Evolutionary conservation across 1,284 basidiomycete genomes (phyloP).

Genomic region (Coniferiporia sulphurascens): DNA sequence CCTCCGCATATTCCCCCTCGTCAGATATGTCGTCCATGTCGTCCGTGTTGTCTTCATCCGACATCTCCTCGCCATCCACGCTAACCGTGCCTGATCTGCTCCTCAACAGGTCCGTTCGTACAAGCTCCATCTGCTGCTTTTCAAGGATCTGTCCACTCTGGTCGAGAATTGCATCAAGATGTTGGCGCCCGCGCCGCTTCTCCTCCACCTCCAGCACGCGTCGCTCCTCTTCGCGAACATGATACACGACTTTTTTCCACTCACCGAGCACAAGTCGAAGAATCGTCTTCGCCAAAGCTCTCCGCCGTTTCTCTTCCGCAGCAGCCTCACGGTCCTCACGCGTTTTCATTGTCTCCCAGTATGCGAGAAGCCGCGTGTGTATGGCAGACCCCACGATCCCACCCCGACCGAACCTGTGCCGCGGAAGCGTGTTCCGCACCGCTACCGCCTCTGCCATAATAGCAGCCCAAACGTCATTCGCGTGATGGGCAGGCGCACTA

Average conservation of each 20-base stretch:
- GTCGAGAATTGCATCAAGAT: slow-evolving; percentile 87
- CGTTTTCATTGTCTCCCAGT: slow-evolving; percentile 70
- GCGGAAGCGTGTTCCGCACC: slow-evolving; percentile 4
- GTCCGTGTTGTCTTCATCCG: slow-evolving; percentile 30
- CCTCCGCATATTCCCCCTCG: slow-evolving; percentile 8
- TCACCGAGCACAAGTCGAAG: slow-evolving; percentile 69
- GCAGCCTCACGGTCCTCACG: slow-evolving; percentile 55
- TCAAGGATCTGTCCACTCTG: slow-evolving; percentile 86
- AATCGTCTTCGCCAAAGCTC: slow-evolving; percentile 66
- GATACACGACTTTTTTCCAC: slow-evolving; percentile 87
- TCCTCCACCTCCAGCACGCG: slow-evolving; percentile 57
- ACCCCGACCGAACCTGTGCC: slow-evolving; percentile 10
- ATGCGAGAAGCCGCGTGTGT: slow-evolving; percentile 28
- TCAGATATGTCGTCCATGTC: slow-evolving; percentile 23
- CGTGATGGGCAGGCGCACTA: neutral
- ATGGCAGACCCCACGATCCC: slow-evolving; percentile 8
- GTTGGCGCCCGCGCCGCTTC: slow-evolving; percentile 69
- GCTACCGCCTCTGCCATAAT: slow-evolving; percentile 31
- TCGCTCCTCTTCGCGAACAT: slow-evolving; percentile 69
- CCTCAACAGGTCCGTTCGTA: slow-evolving; percentile 35
- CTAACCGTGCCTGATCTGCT: slow-evolving; percentile 16
- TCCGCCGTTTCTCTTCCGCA: slow-evolving; percentile 66
- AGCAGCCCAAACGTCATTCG: slow-evolving; percentile 48
- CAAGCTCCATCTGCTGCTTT: slow-evolving; percentile 73
- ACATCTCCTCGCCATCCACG: slow-evolving; percentile 18